phyloP scores from a whole-genome alignment of 2,329 filamentous ascomycete genomes.

The Whalleya microplaca region DNA sequence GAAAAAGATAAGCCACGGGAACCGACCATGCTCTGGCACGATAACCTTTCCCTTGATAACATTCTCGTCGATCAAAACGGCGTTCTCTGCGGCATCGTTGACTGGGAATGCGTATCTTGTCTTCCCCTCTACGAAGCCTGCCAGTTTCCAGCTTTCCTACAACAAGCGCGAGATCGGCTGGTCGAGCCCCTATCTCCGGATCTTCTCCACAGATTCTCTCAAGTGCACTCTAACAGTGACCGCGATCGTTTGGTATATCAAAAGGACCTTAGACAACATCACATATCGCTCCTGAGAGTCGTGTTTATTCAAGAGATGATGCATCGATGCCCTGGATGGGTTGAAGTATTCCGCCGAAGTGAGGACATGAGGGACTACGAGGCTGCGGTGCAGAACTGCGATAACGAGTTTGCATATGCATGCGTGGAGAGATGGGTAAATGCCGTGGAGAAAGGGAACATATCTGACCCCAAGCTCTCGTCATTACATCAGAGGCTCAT shows the following conservation, averaged over 20 bases:
- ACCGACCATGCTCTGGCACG: slow-evolving; percentile 37
- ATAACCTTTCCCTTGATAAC: slow-evolving; percentile 38
- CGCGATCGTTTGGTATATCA: slow-evolving; percentile 19
- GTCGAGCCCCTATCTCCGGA: slow-evolving; percentile 18
- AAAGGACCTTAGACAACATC: slow-evolving; percentile 23
- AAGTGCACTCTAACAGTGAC: background rate
- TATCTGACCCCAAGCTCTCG: slow-evolving; percentile 2
- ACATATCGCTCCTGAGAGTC: slow-evolving; percentile 31
- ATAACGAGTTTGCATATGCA: slow-evolving; percentile 28
- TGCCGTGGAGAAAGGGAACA: slow-evolving; percentile 16
- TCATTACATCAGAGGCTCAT: slow-evolving; percentile 24
- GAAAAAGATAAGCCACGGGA: slow-evolving; percentile 3
- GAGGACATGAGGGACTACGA: slow-evolving; percentile 34
- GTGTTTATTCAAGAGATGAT: slow-evolving; percentile 33
- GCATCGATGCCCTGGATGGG: slow-evolving; percentile 25
- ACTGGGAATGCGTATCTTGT: slow-evolving; percentile 40
- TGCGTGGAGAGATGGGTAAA: slow-evolving; percentile 32
- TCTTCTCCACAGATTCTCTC: slow-evolving; percentile 1
- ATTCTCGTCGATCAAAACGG: slow-evolving; percentile 40
- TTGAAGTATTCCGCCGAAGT: slow-evolving; percentile 20
- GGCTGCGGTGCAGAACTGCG: slow-evolving; percentile 36
- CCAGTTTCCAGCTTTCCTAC: slow-evolving; percentile 37
- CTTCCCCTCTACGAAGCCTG: slow-evolving; percentile 38
- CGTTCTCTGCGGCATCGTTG: slow-evolving; percentile 36
- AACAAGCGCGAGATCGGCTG: slow-evolving; percentile 25